A percentile compares a stretch with the other conserved stretches of the same genome.
Conservation (phyloP, 441 rosid species). For the Pelargonium citronellum region DNA sequence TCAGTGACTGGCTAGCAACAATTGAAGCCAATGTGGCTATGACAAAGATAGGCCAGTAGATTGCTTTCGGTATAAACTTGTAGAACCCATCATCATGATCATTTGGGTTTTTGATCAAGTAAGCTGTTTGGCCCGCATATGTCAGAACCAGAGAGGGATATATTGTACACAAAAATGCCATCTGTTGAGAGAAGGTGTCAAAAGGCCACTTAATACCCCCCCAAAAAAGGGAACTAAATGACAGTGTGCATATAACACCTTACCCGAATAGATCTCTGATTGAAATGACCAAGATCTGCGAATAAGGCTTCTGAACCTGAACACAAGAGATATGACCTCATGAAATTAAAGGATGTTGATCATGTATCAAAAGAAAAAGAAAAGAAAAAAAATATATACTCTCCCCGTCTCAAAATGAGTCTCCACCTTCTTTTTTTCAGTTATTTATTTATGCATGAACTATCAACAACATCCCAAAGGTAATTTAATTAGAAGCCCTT, state of each 20-base stretch:
- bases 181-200: slow-evolving; percentile 32
- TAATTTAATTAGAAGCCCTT: too few relatives aligned
- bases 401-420: too few relatives aligned
- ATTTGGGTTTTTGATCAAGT: slow-evolving; percentile 51
- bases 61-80: slow-evolving; percentile 44
- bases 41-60: slow-evolving; percentile 63
- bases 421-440: too few relatives aligned
- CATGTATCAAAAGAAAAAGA: neutral
- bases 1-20: slow-evolving; percentile 66
- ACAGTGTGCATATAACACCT: neutral
- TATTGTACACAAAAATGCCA: slow-evolving; percentile 50
- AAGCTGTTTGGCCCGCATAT: slow-evolving; percentile 67
- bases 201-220: slow-evolving; percentile 8
- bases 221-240: neutral
- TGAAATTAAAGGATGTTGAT: neutral
- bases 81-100: slow-evolving; percentile 60
- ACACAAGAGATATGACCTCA: slow-evolving; percentile 2
- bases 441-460: too few relatives aligned
- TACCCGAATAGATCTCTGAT: slow-evolving; percentile 57
- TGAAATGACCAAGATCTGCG: slow-evolving; percentile 76
- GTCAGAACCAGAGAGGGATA: slow-evolving; percentile 63
- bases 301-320: slow-evolving; percentile 65
- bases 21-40: slow-evolving; percentile 50
- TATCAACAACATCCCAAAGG: too few relatives aligned
- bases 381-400: too few relatives aligned